phyloP scores from a whole-genome alignment of 2,329 filamentous ascomycete genomes.

The Colletotrichum eremochloae region DNA sequence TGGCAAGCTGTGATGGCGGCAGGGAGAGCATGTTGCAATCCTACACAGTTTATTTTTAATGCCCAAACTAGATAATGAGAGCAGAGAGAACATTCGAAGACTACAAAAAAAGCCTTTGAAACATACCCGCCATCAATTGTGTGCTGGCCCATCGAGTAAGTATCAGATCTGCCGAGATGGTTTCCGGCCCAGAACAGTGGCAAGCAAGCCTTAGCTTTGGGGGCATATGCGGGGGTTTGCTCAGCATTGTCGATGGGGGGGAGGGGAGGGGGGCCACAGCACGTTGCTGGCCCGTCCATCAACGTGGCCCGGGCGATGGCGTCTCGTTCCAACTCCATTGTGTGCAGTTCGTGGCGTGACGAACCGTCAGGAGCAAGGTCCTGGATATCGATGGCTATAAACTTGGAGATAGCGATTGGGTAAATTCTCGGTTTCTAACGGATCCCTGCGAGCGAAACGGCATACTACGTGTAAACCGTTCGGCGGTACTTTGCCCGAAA shows the following conservation, averaged over 20 bases:
- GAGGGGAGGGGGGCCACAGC: background rate
- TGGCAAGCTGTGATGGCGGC: background rate
- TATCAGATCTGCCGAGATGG: slow-evolving; percentile 32
- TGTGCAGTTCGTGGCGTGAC: slow-evolving; percentile 19
- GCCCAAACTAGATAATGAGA: no score
- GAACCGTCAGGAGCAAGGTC: background rate
- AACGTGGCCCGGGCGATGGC: slow-evolving; percentile 8
- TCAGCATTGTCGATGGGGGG: slow-evolving; percentile 7
- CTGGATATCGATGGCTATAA: background rate
- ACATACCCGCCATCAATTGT: background rate
- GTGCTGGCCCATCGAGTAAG: background rate
- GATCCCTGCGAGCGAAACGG: background rate
- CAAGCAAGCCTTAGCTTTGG: slow-evolving; percentile 5
- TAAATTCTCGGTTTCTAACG: background rate
- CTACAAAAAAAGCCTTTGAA: background rate
- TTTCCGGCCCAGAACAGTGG: background rate
- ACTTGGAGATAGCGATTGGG: background rate
- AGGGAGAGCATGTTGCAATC: background rate
- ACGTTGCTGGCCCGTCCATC: slow-evolving; percentile 4
- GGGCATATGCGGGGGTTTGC: slow-evolving; percentile 24
- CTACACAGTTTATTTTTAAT: background rate
- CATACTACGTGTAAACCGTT: no score
- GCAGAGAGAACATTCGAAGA: background rate
- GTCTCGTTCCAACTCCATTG: background rate
- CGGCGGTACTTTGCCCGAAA: background rate